Evolutionary conservation across 495 filamentous ascomycete genomes (phyloP).

Genomic region (Aspergillus heteromorphus): DNA sequence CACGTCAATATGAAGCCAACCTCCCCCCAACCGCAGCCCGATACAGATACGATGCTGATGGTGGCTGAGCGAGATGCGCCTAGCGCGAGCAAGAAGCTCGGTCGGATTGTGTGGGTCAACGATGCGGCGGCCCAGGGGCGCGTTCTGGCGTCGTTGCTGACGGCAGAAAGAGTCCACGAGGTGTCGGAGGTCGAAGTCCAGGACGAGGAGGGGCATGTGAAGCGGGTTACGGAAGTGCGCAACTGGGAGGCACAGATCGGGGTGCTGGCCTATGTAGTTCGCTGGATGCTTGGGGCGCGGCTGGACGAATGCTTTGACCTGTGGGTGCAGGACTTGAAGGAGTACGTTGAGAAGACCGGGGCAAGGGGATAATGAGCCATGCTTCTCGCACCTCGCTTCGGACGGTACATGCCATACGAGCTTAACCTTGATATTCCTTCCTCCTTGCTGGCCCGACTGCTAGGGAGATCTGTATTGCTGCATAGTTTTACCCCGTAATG

Average conservation of each 20-base stretch:
- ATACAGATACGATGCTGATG: constrained; percentile 18
- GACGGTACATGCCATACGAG: background rate
- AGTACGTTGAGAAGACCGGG: constrained; percentile 24
- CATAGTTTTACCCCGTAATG: background rate
- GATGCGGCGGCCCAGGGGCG: constrained; percentile 25
- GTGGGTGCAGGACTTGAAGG: constrained; percentile 38
- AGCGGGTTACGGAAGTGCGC: constrained; percentile 28
- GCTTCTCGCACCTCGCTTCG: background rate
- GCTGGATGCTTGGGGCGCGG: constrained; percentile 31
- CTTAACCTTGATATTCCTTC: background rate
- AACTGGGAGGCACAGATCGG: constrained; percentile 43
- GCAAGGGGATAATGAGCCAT: background rate
- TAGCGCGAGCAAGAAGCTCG: constrained; percentile 6
- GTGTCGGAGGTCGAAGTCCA: constrained; percentile 24
- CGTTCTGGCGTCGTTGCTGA: constrained; percentile 25
- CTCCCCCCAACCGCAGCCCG: constrained; percentile 23
- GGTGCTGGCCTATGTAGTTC: constrained; percentile 33
- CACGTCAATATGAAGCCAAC: constrained; percentile 40
- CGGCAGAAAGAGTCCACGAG: constrained; percentile 39
- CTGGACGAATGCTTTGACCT: constrained; percentile 32
- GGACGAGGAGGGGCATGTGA: constrained; percentile 8
- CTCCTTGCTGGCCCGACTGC: background rate
- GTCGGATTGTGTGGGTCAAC: constrained; percentile 33
- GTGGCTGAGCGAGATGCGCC: constrained; percentile 25
- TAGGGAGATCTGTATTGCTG: background rate